Percentiles rank a stretch among this genome's conserved stretches.
These are phyloP conservation scores for Vigna reflexopilosa DNA, from an alignment of 306 rosid genomes.

Conservation along the genomic window DNA sequence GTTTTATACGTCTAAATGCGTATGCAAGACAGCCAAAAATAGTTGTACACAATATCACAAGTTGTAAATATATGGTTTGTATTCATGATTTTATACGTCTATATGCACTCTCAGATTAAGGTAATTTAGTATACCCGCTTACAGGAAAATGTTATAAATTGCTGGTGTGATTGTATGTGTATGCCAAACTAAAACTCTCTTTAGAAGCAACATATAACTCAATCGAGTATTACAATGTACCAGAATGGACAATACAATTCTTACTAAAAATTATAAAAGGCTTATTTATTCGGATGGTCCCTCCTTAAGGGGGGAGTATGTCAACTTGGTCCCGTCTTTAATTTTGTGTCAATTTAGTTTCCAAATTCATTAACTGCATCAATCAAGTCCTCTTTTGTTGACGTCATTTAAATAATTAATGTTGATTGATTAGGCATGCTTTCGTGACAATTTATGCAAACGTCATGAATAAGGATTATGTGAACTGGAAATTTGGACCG, in stretches of 20 bases:
- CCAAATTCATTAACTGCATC: no score
- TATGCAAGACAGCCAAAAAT: background rate
- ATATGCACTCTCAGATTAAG: background rate
- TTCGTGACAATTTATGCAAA: no score
- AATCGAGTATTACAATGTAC: background rate
- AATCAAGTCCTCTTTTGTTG: no score
- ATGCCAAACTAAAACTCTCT: background rate
- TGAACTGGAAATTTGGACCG: no score
- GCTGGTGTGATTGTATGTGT: background rate
- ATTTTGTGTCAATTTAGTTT: no score
- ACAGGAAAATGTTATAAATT: background rate
- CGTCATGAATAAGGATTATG: no score
- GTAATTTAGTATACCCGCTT: background rate
- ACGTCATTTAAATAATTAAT: no score
- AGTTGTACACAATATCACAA: background rate
- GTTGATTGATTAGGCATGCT: no score
- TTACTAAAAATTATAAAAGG: background rate
- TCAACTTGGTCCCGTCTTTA: no score
- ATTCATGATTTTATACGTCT: background rate
- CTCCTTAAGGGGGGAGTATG: no score
- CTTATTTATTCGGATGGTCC: no score
- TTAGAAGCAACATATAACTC: conserved; percentile 1
- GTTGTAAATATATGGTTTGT: background rate
- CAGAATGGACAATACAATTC: conserved; percentile 24
- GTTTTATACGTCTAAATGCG: background rate